Conservation (phyloP, 441 rosid species). For the Bocquillonia castaneifolia region DNA sequence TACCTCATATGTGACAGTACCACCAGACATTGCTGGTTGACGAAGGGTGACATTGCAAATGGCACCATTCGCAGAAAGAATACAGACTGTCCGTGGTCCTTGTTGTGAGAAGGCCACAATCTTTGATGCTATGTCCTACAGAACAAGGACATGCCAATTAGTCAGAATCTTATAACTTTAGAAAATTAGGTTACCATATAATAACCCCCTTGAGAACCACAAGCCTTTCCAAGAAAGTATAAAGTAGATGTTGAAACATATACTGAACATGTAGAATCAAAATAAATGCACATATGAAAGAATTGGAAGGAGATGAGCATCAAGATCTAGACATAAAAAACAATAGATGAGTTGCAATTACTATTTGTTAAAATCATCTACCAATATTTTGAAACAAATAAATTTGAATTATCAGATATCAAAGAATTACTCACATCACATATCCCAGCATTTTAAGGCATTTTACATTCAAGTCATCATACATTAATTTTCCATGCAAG, state of each 20-base stretch:
- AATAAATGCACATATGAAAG: background rate
- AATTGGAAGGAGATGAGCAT: background rate
- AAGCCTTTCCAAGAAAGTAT: background rate
- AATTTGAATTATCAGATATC: background rate
- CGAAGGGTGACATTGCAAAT: slow-evolving; percentile 72
- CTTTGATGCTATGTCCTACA: slow-evolving; percentile 80
- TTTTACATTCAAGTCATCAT: background rate
- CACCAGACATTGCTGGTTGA: slow-evolving; percentile 55
- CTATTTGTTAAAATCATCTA: background rate
- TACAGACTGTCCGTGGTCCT: slow-evolving; percentile 89
- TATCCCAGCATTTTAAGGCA: background rate
- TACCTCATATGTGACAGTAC: slow-evolving; percentile 78
- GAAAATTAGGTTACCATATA: background rate
- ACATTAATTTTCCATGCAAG: background rate
- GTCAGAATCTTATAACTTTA: background rate
- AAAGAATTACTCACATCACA: background rate
- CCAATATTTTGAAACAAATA: background rate
- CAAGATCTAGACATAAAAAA: background rate
- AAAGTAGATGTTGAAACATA: background rate
- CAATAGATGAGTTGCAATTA: background rate
- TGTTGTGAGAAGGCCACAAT: slow-evolving; percentile 70
- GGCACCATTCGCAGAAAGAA: slow-evolving; percentile 94
- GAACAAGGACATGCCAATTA: slow-evolving; percentile 3
- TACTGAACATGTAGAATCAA: background rate
- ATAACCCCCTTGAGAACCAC: background rate